phyloP scores from a whole-genome alignment of 768 basidiomycete genomes.

The Lentinula boryana region DNA sequence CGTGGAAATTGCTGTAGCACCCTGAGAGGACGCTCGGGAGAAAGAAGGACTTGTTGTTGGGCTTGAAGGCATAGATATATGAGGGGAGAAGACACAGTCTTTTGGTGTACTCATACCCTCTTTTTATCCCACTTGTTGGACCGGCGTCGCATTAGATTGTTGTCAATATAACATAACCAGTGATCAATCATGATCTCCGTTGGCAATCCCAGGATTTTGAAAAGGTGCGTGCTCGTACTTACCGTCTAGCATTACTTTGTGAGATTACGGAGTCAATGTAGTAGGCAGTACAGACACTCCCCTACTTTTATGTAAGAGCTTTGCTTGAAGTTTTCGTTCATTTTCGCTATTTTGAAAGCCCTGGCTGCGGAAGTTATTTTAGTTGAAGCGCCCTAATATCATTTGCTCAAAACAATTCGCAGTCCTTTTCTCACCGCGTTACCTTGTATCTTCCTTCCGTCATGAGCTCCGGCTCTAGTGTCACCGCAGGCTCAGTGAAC shows the following conservation, averaged over 20 bases:
- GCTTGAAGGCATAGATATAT: neutral
- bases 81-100: too few relatives aligned
- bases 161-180: neutral
- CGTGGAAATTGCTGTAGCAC: neutral
- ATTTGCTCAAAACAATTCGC: neutral
- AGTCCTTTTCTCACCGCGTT: neutral
- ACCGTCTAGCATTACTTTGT: too few relatives aligned
- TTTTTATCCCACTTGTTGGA: too few relatives aligned
- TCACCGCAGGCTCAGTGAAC: neutral
- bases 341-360: too few relatives aligned
- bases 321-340: too few relatives aligned
- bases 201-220: neutral
- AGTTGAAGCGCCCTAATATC: neutral
- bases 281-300: too few relatives aligned
- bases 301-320: too few relatives aligned
- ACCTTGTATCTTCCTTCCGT: neutral
- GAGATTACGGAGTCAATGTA: too few relatives aligned
- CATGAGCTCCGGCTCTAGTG: conserved; percentile 1
- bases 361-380: too few relatives aligned
- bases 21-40: neutral
- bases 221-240: neutral
- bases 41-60: neutral
- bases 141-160: neutral
- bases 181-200: neutral
- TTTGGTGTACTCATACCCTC: too few relatives aligned